These are phyloP conservation scores for Trichosanthes truncata DNA, from an alignment of 306 rosid genomes.

Conservation along the genomic window DNA sequence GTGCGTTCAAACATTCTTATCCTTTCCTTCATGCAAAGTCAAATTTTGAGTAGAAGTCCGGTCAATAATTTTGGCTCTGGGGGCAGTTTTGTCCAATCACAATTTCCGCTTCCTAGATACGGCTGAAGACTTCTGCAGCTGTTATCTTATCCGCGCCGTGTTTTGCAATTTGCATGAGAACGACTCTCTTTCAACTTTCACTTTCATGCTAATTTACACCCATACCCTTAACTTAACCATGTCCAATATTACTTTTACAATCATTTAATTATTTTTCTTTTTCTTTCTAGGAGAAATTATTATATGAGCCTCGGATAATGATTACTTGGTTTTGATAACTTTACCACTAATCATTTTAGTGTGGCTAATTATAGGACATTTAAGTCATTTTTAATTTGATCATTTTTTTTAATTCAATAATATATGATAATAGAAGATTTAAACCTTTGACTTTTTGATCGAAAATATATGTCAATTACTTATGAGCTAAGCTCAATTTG, in stretches of 20 bases:
- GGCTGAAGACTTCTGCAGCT: constrained; percentile 3
- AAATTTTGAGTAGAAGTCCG: not conserved
- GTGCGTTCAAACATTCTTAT: constrained; percentile 2
- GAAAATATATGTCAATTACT: no score
- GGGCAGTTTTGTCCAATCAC: not conserved
- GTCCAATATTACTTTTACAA: not conserved
- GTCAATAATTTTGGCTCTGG: not conserved
- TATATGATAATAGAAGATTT: no score
- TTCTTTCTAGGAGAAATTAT: not conserved
- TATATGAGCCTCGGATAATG: no score
- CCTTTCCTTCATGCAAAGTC: not conserved
- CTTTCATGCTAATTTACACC: not conserved
- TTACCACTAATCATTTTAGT: no score
- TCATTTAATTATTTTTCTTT: no score
- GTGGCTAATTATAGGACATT: no score
- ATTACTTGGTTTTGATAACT: no score
- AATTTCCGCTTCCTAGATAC: not conserved
- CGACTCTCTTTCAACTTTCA: not conserved
- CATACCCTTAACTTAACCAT: not conserved
- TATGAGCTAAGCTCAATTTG: no score
- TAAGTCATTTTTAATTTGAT: no score
- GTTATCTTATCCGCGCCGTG: not conserved
- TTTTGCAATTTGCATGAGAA: not conserved
- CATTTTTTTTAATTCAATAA: no score
- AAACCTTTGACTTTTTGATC: no score